These are phyloP conservation scores for Fallopia convolvulus DNA, from an alignment of 148 eudicot species.

Conservation along the genomic window DNA sequence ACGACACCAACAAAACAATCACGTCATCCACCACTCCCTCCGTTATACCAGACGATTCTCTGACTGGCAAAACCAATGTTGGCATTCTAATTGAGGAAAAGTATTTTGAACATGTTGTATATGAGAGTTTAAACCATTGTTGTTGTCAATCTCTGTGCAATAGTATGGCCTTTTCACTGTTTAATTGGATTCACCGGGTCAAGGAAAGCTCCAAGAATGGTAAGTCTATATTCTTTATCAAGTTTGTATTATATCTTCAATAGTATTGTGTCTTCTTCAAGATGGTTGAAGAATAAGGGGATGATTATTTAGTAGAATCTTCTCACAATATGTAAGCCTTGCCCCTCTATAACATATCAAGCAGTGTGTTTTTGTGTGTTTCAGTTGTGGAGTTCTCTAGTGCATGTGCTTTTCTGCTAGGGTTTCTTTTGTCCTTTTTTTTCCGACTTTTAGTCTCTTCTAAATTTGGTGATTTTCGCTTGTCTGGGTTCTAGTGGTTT, in stretches of 20 bases:
- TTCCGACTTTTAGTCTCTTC: background rate
- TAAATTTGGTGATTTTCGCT: too few relatives aligned
- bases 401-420: too few relatives aligned
- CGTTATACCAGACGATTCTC: too few relatives aligned
- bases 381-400: too few relatives aligned
- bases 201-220: constrained; percentile 45
- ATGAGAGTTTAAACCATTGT: background rate
- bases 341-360: background rate
- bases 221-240: background rate
- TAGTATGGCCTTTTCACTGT: background rate
- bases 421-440: background rate
- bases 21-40: too few relatives aligned
- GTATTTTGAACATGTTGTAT: too few relatives aligned
- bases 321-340: constrained; percentile 63
- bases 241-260: constrained; percentile 21
- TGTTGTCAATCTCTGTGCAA: background rate
- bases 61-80: too few relatives aligned
- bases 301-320: constrained; percentile 79
- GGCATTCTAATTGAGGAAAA: too few relatives aligned
- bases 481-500: too few relatives aligned
- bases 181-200: constrained; percentile 34
- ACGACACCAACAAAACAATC: too few relatives aligned
- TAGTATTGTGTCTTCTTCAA: constrained; percentile 75
- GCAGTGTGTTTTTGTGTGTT: too few relatives aligned
- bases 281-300: constrained; percentile 81